phyloP scores from a whole-genome alignment of 2,329 filamentous ascomycete species.

The Sporothrix globosa region DNA sequence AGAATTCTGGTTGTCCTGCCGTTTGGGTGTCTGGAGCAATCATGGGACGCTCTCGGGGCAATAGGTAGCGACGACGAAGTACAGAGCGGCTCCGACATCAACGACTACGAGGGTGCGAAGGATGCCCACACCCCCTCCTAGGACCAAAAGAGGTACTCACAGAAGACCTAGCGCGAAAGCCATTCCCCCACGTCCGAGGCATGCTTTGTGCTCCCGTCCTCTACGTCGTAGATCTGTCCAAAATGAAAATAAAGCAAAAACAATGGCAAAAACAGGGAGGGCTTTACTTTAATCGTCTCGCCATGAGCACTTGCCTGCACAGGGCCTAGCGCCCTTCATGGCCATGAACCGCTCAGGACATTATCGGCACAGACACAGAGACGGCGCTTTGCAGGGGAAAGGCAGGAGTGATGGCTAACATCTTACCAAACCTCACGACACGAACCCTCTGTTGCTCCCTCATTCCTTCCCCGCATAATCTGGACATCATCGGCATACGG shows the following conservation, averaged over 20 bases:
- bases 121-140: constrained; percentile 7
- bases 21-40: background rate
- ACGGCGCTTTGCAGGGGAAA: background rate
- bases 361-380: background rate
- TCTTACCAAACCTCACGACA: background rate
- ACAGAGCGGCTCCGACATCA: constrained; percentile 32
- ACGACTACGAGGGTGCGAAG: constrained; percentile 19
- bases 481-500: background rate
- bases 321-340: background rate
- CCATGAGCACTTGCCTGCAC: constrained; percentile 8
- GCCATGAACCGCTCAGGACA: background rate
- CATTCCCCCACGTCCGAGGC: constrained; percentile 2
- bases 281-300: background rate
- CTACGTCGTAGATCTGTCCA: background rate
- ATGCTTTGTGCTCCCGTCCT: background rate
- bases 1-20: background rate
- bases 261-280: background rate
- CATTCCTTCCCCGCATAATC: background rate
- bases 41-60: constrained; percentile 24
- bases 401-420: background rate
- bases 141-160: background rate
- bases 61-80: constrained; percentile 25
- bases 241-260: background rate
- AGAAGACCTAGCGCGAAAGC: background rate
- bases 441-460: background rate